Evolutionary conservation across 139 green algal genomes (phyloP).

Genomic region (Chlorella sp.): DNA sequence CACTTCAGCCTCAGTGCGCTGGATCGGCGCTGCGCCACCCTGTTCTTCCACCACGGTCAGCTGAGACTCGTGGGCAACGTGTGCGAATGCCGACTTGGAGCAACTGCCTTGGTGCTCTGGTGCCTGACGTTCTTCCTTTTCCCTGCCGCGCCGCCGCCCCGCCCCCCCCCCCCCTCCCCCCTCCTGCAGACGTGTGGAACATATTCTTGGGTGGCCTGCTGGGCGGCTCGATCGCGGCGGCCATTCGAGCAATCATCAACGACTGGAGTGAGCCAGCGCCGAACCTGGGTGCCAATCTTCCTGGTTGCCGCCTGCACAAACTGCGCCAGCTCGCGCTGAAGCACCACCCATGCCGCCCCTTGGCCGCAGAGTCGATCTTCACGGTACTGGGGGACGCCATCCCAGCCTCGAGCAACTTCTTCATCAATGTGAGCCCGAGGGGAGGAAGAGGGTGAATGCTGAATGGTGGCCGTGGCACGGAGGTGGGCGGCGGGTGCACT

Average conservation of each 20-base stretch:
- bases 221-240: constrained; percentile 47
- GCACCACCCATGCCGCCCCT: neutral
- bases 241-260: constrained; percentile 36
- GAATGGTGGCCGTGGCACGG: neutral
- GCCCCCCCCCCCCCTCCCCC: neutral
- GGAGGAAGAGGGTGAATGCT: neutral
- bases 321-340: neutral
- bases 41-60: constrained; percentile 7
- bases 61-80: neutral
- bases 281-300: too few species aligned
- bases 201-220: constrained; percentile 70
- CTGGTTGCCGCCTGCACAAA: neutral
- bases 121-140: neutral
- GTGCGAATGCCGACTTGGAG: constrained; percentile 37
- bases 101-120: neutral
- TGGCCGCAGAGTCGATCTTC: constrained; percentile 30
- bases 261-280: constrained; percentile 39
- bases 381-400: constrained; percentile 59
- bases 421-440: constrained; percentile 26
- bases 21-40: constrained; percentile 21
- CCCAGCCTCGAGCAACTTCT: constrained; percentile 74
- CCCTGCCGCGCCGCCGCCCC: neutral
- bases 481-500: too few species aligned
- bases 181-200: constrained; percentile 61
- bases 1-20: constrained; percentile 5